Evolutionary conservation across 2,329 filamentous ascomycete species (phyloP).

Genomic region (Bipolaris oryzae): DNA sequence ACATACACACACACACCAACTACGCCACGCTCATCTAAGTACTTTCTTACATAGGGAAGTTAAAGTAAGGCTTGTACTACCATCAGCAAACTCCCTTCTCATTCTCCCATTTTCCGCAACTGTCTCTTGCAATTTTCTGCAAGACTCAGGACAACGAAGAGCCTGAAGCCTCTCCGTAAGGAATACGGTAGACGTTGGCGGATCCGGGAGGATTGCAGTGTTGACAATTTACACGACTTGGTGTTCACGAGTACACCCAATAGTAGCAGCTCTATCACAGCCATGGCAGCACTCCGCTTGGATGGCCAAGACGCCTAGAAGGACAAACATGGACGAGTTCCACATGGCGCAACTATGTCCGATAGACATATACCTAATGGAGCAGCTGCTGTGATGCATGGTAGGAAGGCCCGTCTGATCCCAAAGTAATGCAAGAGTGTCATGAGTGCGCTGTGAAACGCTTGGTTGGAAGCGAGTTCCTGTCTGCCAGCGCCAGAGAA

Average conservation of each 20-base stretch:
- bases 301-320: constrained; percentile 2
- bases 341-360: background rate
- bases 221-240: background rate
- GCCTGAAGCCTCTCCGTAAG: background rate
- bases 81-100: no score
- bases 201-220: background rate
- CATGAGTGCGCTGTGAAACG: background rate
- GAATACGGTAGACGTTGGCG: background rate
- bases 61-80: no score
- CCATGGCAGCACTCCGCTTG: background rate
- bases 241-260: background rate
- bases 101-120: no score
- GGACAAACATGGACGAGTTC: background rate
- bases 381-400: background rate
- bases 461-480: background rate
- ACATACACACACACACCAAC: background rate
- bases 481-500: background rate
- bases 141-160: background rate
- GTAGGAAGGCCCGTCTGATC: background rate
- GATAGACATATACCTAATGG: background rate
- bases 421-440: background rate
- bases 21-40: no score
- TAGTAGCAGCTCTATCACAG: background rate
- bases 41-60: no score
- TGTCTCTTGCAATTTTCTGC: no score